Conservation (phyloP, 805 yeast species). For the Schizosaccharomyces cryophilus region DNA sequence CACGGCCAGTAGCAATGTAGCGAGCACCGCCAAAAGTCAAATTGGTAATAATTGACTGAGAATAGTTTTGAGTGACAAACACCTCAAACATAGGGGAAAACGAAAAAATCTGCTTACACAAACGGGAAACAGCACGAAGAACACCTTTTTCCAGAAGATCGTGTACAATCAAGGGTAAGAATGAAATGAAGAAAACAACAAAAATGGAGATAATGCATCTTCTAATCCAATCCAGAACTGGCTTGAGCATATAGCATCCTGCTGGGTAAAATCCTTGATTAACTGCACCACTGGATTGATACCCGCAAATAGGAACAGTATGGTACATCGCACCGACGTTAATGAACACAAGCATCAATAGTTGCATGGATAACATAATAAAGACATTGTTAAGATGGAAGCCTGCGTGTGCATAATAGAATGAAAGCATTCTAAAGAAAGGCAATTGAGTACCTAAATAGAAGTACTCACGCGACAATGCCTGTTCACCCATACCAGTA, state of each 20-base stretch:
- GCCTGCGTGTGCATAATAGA: constrained; percentile 92
- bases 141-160: constrained; percentile 71
- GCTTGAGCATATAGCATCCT: constrained; percentile 68
- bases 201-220: constrained; percentile 77
- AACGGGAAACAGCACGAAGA: constrained; percentile 44
- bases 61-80: constrained; percentile 80
- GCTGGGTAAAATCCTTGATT: constrained; percentile 51
- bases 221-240: constrained; percentile 75
- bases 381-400: constrained; percentile 79
- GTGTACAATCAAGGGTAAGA: constrained; percentile 66
- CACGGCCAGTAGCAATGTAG: constrained; percentile 81
- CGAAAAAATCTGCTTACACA: constrained; percentile 49
- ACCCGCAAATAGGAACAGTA: constrained; percentile 46
- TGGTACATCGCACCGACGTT: constrained; percentile 56
- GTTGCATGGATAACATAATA: constrained; percentile 63
- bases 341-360: constrained; percentile 57
- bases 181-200: constrained; percentile 79
- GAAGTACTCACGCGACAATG: constrained; percentile 73
- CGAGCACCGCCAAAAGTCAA: constrained; percentile 77
- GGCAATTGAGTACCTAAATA: constrained; percentile 77
- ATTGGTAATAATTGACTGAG: constrained; percentile 51
- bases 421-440: constrained; percentile 67
- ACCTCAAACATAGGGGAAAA: constrained; percentile 83
- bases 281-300: constrained; percentile 39
- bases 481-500: constrained; percentile 96